Base-by-base conservation (phyloP, 768 basidiomycete species). In the Mycena maculata region DNA sequence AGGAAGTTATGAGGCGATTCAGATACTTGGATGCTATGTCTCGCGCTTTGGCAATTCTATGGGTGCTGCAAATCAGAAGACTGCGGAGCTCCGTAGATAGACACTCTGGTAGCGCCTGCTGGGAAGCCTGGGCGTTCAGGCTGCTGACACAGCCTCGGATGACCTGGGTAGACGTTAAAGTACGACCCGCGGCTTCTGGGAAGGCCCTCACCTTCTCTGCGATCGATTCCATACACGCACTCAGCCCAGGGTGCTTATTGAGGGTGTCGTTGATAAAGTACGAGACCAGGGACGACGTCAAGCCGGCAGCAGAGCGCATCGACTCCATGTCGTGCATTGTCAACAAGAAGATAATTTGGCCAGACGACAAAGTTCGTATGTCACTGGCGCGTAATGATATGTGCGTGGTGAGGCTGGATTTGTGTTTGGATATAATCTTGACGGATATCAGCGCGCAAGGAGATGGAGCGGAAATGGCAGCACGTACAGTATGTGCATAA, bases 241-340 rank as follows among this genome's bases (percentile, higher is more conserved):
- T 87, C 15, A 99, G 81, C 0, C 85, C 84, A 1, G 81, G 79
- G 71, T 92, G 89, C 41, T 83, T 85, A 76, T 97, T 97, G 62
- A 98, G 79, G 55, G 91, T 92, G 55, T 90, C 88, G 74, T 98
- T 97, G 71, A 89, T 85, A 77, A 98, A 98, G 78, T 97, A 98
- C 31, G 89, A 85, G 30, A 93, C 88, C 20, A 99, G 77, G 3
- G 93, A 92, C 1, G 95, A 93, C 0, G 95, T 91, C 23, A 90
- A 80, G 4, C 95, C 94, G 2, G 87, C 84, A 18, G 90, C 87
- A 44, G 95, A 92, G 20, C 96, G 90, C 85, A 96, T 89, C 58
- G 86, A 86, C 74, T 99, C 97, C 65, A 98, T 85, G 71, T 96
- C 94, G 70, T 95, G 90, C 84, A 96, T 91, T 2, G 90, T 88